Percentiles rank a stretch among this genome's conserved stretches.
Conservation (phyloP, 2,329 filamentous ascomycete genomes). For the Diaporthe sp. region DNA sequence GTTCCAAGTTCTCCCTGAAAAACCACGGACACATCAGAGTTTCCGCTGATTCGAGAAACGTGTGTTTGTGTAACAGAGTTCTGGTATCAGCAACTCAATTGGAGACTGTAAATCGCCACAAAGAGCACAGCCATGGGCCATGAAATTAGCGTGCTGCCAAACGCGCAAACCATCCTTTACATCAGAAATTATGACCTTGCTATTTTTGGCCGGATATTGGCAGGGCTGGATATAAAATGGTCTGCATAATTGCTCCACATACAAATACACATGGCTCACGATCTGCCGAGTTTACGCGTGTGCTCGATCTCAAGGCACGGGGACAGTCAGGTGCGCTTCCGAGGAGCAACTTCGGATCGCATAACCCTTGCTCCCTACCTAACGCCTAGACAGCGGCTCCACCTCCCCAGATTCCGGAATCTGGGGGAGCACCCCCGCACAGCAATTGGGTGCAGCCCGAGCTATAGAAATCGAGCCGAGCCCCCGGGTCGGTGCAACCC, state of each 20-base stretch:
- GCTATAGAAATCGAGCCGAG: constrained; percentile 22
- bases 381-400: background rate
- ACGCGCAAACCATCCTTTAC: background rate
- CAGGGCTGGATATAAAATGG: background rate
- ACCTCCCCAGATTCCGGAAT: constrained; percentile 20
- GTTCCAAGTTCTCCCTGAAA: too few species aligned
- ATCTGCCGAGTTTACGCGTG: background rate
- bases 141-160: too few species aligned
- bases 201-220: background rate
- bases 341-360: constrained; percentile 11
- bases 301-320: background rate
- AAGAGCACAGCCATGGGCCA: background rate
- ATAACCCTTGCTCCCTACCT: background rate
- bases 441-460: background rate
- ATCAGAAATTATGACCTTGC: too few species aligned
- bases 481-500: constrained; percentile 14
- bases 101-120: too few species aligned
- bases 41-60: too few species aligned
- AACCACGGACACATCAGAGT: background rate
- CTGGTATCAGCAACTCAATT: background rate
- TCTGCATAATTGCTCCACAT: background rate
- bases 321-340: background rate
- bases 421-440: constrained; percentile 7
- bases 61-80: background rate
- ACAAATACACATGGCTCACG: background rate